Evolutionary conservation across 495 filamentous ascomycete species (phyloP), one percentile per base, ranked within the genome.

Genomic region (Annulohypoxylon stygium): DNA sequence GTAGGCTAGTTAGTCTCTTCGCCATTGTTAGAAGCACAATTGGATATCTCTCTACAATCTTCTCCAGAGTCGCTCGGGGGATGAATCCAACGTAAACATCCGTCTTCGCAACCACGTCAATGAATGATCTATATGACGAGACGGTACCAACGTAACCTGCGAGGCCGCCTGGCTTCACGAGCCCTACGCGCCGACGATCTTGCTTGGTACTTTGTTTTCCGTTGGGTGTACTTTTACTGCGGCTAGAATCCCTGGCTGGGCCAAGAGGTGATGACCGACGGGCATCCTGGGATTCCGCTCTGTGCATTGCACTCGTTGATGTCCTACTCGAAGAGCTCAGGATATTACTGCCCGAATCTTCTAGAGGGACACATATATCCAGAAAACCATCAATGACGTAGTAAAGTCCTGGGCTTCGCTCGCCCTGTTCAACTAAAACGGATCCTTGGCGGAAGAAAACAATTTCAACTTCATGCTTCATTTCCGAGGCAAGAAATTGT

Each of bases 81-180:
- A 99, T 87, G 75, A 99, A 99, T 14, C 96, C 96, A 36, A 98
- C 97, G 78, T 98, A 98, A 33, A 98, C 96, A 83, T 99, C 97
- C 2, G 97, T 98, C 83, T 98, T 98, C 8, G 96, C 96, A 39
- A 95, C 91, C 7, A 99, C 94, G 76, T 98, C 96, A 23, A 97
- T 94, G 78, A 98, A 97, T 0, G 97, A 98, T 33, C 96, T 87
- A 76, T 97, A 96, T 0, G 95, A 97, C 0, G 96, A 97, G 20
- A 98, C 90, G 0, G 93, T 93, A 5, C 96, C 94, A 25, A 98
- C 88, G 74, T 99, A 99, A 1, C 96, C 97, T 39, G 96, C 96
- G 36, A 99, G 88, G 0, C 94, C 95, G 43, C 96, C 96, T 1
- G 96, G 97, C 77, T 98, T 99, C 74, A 97, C 96, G 75, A 98